A percentile compares a stretch with the other conserved stretches of the same genome.
Conservation (phyloP, 1,284 basidiomycete genomes). For the Cryptococcus sp. region DNA sequence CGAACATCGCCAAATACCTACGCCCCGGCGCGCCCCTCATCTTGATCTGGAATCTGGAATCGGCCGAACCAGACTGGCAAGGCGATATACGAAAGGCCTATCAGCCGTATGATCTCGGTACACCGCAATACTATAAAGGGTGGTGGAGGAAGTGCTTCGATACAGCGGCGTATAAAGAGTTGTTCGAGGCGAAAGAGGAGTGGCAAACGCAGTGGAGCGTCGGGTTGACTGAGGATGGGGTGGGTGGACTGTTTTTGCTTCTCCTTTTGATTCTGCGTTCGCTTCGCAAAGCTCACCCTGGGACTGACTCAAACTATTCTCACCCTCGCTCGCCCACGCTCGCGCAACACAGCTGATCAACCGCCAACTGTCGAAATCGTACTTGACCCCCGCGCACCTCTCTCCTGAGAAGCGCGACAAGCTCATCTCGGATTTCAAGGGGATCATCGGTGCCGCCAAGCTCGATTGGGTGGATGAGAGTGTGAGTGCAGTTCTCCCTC, state of each 20-base stretch:
- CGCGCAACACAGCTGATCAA: conserved; percentile 32
- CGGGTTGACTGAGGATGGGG: conserved; percentile 36
- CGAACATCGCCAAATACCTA: conserved; percentile 45
- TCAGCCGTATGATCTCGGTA: conserved; percentile 36
- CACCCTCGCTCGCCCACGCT: conserved; percentile 10
- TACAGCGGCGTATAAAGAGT: conserved; percentile 32
- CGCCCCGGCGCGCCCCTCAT: conserved; percentile 45
- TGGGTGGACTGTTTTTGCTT: conserved; percentile 17
- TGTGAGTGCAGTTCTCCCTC: conserved; percentile 21
- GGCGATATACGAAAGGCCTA: conserved; percentile 31
- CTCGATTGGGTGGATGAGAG: conserved; percentile 47
- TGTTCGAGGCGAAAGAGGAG: conserved; percentile 35
- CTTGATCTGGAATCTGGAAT: conserved; percentile 53
- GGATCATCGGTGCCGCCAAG: conserved; percentile 27
- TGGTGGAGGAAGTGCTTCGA: conserved; percentile 41
- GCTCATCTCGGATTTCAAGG: conserved; percentile 29
- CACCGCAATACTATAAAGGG: conserved; percentile 49
- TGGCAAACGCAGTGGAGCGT: conserved; percentile 26
- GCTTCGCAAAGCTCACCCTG: no score
- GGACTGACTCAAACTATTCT: not conserved
- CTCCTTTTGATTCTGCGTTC: not conserved
- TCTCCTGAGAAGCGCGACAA: conserved; percentile 28
- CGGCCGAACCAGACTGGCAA: conserved; percentile 22
- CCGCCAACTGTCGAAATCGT: conserved; percentile 47
- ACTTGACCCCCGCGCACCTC: conserved; percentile 43